Percentiles rank a stretch among this genome's conserved stretches.
Evolutionary conservation across 164 flowering plant genomes (phyloP).

Genomic region (Magnolia kwangsiensis): DNA sequence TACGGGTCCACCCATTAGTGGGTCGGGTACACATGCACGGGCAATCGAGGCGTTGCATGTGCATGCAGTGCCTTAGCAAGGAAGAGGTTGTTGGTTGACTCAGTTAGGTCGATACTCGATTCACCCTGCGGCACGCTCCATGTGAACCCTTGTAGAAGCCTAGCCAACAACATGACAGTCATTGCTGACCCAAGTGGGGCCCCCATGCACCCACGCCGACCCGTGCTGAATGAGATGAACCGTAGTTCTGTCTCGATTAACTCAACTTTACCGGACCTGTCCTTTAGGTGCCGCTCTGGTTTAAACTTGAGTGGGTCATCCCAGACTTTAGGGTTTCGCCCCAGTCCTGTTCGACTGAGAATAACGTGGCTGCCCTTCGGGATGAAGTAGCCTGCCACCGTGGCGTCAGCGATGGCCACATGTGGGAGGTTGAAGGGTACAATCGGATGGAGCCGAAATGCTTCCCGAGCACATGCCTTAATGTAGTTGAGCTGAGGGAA

Average conservation of each 20-base stretch:
- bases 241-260: constrained; percentile 29
- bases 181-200: constrained; percentile 1
- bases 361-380: constrained; percentile 30
- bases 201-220: constrained; percentile 29
- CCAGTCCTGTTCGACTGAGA: constrained; percentile 19
- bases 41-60: background rate
- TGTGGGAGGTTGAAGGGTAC: constrained; percentile 33
- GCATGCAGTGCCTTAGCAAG: background rate
- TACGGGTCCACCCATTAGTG: background rate
- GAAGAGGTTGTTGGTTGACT: background rate
- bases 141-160: constrained; percentile 3
- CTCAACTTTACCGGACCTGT: constrained; percentile 7
- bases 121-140: background rate
- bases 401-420: constrained; percentile 19
- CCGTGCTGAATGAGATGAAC: constrained; percentile 38
- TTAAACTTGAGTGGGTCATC: constrained; percentile 33
- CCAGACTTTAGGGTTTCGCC: constrained; percentile 30
- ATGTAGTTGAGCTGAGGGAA: constrained; percentile 22
- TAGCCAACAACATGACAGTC: constrained; percentile 6
- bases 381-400: constrained; percentile 29
- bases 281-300: constrained; percentile 42
- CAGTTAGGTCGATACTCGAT: background rate
- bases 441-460: constrained; percentile 27
- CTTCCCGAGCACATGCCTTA: constrained; percentile 25
- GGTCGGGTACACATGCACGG: background rate